Evolutionary conservation across 345 rosid genomes (phyloP).

Genomic region (Cardamine resedifolia): DNA sequence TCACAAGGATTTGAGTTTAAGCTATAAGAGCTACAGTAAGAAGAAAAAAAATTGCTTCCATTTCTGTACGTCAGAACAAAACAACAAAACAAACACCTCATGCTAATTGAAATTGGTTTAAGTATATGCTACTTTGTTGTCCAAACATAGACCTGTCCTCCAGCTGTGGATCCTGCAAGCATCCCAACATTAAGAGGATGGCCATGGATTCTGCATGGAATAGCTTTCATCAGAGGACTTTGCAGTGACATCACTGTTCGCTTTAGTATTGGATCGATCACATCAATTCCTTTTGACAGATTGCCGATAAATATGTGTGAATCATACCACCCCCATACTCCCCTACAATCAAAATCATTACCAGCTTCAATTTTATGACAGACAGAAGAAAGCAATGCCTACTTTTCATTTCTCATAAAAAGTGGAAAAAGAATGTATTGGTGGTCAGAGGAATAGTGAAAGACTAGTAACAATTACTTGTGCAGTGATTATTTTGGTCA

Average conservation of each 20-base stretch:
- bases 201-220: constrained; percentile 66
- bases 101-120: background rate
- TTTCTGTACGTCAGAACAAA: background rate
- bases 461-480: too few species aligned
- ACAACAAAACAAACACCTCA: background rate
- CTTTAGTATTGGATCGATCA: constrained; percentile 44
- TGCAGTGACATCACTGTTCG: constrained; percentile 43
- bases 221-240: constrained; percentile 50
- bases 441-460: too few species aligned
- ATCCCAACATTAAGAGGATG: constrained; percentile 66
- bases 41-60: background rate
- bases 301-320: constrained; percentile 63
- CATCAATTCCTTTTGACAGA: constrained; percentile 61
- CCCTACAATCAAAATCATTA: constrained; percentile 42
- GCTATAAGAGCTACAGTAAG: background rate
- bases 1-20: background rate
- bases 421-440: background rate
- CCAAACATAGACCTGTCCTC: constrained; percentile 77
- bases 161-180: constrained; percentile 68
- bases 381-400: background rate
- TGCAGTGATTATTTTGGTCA: too few species aligned
- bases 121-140: constrained; percentile 27
- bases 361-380: background rate
- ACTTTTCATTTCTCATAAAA: background rate
- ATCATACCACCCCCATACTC: constrained; percentile 95